A percentile compares a stretch with the other conserved stretches of the same genome.
These are phyloP conservation scores for Chondrus crispus DNA, from an alignment of 23 red algal species.

Conservation along the genomic window DNA sequence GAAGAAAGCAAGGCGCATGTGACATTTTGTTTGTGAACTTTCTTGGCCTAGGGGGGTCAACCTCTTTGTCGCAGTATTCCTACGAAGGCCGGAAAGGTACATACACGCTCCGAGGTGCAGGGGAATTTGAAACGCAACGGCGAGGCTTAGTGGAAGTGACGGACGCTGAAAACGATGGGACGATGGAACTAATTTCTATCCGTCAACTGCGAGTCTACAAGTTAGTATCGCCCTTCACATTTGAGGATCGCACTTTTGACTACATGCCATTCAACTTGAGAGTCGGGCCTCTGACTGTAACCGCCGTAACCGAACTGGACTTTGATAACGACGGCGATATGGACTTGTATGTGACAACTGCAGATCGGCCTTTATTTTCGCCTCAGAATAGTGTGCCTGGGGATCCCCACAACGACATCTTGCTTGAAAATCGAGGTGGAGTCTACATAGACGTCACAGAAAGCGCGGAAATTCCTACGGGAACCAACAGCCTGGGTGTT, in stretches of 20 bases:
- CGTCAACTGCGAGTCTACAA: background rate
- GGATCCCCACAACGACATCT: background rate
- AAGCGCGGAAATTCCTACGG: constrained; percentile 32
- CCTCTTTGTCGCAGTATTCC: background rate
- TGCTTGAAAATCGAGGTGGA: constrained; percentile 32
- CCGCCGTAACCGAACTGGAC: constrained; percentile 55
- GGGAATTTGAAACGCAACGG: background rate
- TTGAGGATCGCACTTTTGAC: background rate
- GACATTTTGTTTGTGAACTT: background rate
- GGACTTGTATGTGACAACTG: constrained; percentile 38
- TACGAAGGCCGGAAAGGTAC: background rate
- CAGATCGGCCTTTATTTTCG: background rate
- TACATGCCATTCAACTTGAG: background rate
- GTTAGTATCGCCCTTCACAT: background rate
- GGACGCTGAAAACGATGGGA: background rate
- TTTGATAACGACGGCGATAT: constrained; percentile 63
- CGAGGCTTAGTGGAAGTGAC: background rate
- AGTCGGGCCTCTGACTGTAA: background rate
- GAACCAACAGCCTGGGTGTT: constrained; percentile 26
- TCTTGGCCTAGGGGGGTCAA: background rate
- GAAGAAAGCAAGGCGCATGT: background rate
- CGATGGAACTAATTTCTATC: background rate
- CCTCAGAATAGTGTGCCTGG: background rate
- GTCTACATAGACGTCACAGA: constrained; percentile 29
- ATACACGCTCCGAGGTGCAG: background rate